Evolutionary conservation across 2,329 filamentous ascomycete genomes (phyloP), one percentile per base, ranked within the genome.

Genomic region (Penicillium psychrosexuale): DNA sequence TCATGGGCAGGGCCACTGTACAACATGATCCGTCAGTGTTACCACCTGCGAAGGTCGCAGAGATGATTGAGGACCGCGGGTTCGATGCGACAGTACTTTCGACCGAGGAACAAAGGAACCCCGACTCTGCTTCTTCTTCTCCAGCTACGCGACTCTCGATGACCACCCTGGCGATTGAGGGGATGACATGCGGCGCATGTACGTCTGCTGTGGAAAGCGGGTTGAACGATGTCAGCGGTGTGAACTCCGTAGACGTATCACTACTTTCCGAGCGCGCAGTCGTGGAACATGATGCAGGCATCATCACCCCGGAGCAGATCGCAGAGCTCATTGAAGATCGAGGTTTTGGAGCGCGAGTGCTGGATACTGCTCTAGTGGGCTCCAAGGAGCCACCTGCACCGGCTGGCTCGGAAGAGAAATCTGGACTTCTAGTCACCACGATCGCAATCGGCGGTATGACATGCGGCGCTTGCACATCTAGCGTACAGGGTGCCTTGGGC

Each of bases 361-460:
- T 96, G 58, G 89, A 93, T 64, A 90, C 87, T 34, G 82, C 82
- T 55, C 75, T 80, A 57, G 74, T 38, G 13, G 38, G 45, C 49
- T 37, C 59, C 58, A 47, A 57, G 45, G 43, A 49, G 38, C 38
- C 37, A 51, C 81, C 51, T 66, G 70, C 40, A 62, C 73, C 47
- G 72, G 69, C 57, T 59, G 63, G 69, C 15, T 50, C 70, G 8
- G 63, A 72, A 46, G 59, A 63, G 30, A 77, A 73, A 50, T 55
- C 69, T 8, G 72, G 71, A 27, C 60, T 66, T 3, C 80, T 87
- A 53, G 90, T 85, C 0, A 97, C 92, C 0, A 97, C 92, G 0
- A 82, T 99, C 17, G 86, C 89, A 5, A 90, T 99, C 51, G 90
- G 94, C 63, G 94, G 94, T 47, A 99, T 99, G 94, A 99, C 94